These are phyloP conservation scores for Cladosporium cucumerinum DNA, from an alignment of 2,329 filamentous ascomycete genomes.

Conservation along the genomic window DNA sequence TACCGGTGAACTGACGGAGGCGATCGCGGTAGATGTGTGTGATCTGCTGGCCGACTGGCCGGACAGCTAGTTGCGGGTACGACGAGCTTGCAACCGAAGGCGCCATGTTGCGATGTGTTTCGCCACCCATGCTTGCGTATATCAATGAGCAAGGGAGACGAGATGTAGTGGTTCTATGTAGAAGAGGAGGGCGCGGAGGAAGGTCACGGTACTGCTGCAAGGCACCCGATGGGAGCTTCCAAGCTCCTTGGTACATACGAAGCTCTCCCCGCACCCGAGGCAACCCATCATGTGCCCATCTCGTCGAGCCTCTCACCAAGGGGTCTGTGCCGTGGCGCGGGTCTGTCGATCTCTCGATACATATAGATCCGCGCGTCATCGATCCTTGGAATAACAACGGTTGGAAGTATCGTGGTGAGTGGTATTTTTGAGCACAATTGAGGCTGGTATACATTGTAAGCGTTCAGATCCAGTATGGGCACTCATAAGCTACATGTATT, in stretches of 20 bases:
- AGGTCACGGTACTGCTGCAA: not conserved
- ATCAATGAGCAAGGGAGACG: not conserved
- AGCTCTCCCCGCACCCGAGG: not conserved
- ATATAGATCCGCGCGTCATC: not conserved
- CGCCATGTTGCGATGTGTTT: conserved; percentile 28
- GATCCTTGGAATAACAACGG: not conserved
- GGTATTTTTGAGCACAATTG: not conserved
- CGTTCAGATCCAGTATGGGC: not conserved
- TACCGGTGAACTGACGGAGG: conserved; percentile 73
- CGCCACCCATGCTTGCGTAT: conserved; percentile 37
- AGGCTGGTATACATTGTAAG: not conserved
- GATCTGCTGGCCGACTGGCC: conserved; percentile 72
- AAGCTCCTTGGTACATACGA: not conserved
- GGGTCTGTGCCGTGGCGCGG: not conserved
- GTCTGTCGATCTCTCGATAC: not conserved
- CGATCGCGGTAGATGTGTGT: conserved; percentile 80
- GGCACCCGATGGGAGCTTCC: conserved; percentile 2
- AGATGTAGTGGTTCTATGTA: not conserved
- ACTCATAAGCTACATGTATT: too few species aligned
- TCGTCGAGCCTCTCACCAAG: too few species aligned
- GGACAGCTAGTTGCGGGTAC: conserved; percentile 50
- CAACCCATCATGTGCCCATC: too few species aligned
- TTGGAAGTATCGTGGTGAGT: not conserved
- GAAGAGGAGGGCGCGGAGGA: not conserved
- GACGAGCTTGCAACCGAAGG: conserved; percentile 27